These are phyloP conservation scores for Phyllostachys edulis DNA, from an alignment of 176 grass and related monocot genomes.

Conservation along the genomic window DNA sequence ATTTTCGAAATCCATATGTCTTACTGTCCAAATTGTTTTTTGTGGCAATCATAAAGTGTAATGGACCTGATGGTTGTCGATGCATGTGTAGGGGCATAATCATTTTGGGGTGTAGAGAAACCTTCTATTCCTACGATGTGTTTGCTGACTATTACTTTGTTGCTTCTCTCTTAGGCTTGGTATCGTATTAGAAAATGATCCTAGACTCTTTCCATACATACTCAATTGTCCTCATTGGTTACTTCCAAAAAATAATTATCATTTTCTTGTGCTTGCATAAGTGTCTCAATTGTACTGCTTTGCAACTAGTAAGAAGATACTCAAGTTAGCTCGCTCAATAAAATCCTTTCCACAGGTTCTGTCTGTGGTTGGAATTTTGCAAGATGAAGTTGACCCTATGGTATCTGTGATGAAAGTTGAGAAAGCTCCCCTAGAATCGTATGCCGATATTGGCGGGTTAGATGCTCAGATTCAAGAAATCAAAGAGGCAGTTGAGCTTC, in stretches of 20 bases:
- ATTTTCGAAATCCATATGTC: neutral
- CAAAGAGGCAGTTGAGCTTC: slow-evolving; percentile 89
- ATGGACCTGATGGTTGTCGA: neutral
- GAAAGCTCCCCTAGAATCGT: slow-evolving; percentile 83
- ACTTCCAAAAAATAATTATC: neutral
- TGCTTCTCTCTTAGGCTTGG: neutral
- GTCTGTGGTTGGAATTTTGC: slow-evolving; percentile 80
- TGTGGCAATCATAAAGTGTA: neutral
- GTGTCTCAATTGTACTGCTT: neutral
- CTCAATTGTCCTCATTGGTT: neutral
- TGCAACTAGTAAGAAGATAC: neutral
- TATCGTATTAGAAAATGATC: neutral
- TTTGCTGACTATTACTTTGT: neutral
- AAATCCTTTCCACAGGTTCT: slow-evolving; percentile 51
- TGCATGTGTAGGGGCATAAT: neutral
- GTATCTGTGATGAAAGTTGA: slow-evolving; percentile 96
- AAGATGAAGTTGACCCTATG: slow-evolving; percentile 95
- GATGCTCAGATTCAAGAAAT: slow-evolving; percentile 97
- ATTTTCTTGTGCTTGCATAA: neutral
- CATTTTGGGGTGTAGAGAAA: neutral
- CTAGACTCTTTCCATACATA: neutral
- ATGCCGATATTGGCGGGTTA: slow-evolving; percentile 85
- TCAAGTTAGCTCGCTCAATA: neutral
- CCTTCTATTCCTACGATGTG: neutral
- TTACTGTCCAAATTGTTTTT: neutral